Evolutionary conservation across 1,139 yeast genomes (phyloP).

Genomic region (Debaryomyces udenii): DNA sequence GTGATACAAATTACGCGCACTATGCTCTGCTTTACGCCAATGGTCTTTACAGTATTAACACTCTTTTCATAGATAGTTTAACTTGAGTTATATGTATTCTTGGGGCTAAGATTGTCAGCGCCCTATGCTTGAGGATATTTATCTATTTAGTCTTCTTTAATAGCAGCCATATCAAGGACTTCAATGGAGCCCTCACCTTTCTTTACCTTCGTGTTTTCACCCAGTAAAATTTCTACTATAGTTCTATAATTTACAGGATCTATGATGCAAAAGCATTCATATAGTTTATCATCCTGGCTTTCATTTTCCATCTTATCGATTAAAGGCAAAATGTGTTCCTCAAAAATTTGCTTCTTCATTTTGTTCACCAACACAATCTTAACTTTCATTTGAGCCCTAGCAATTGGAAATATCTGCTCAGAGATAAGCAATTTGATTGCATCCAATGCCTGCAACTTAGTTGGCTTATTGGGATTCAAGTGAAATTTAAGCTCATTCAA

Average conservation of each 20-base stretch:
- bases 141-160: conserved; percentile 49
- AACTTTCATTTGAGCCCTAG: conserved; percentile 91
- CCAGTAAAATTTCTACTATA: conserved; percentile 63
- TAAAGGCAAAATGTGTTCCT: conserved; percentile 53
- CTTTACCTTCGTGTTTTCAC: conserved; percentile 50
- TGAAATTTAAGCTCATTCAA: conserved; percentile 80
- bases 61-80: too few relatives aligned
- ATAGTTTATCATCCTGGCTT: conserved; percentile 43
- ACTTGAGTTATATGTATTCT: not conserved
- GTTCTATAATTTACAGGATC: conserved; percentile 87
- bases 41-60: too few relatives aligned
- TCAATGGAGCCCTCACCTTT: conserved; percentile 70
- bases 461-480: conserved; percentile 73
- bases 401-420: conserved; percentile 86
- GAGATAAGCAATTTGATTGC: conserved; percentile 80
- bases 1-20: conserved; percentile 10
- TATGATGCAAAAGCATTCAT: conserved; percentile 72
- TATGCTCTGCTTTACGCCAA: conserved; percentile 1
- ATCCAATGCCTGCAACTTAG: conserved; percentile 89
- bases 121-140: too few relatives aligned
- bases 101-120: not conserved
- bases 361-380: conserved; percentile 56
- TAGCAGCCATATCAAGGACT: conserved; percentile 88
- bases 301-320: conserved; percentile 60
- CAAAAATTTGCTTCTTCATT: conserved; percentile 49